These are phyloP conservation scores for Epichloe glyceriae DNA, from an alignment of 2,329 filamentous ascomycete genomes.

Conservation along the genomic window DNA sequence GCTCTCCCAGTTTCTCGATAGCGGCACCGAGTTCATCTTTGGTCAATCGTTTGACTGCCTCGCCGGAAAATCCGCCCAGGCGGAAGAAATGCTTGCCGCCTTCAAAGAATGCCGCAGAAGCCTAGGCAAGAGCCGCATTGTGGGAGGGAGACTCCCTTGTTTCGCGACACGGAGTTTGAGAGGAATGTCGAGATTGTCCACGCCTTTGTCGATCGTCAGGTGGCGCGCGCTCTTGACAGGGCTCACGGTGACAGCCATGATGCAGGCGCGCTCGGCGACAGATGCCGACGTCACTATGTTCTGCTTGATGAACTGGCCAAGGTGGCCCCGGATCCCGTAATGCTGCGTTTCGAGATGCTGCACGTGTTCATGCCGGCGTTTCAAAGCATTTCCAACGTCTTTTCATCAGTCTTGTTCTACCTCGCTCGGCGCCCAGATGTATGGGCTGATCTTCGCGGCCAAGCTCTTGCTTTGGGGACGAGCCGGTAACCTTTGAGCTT, in stretches of 20 bases:
- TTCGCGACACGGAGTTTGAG: neutral
- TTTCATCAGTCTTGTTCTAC: neutral
- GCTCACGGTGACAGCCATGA: neutral
- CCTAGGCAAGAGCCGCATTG: neutral
- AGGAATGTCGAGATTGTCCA: neutral
- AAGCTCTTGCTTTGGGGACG: neutral
- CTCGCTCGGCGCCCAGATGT: neutral
- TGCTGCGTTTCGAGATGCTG: slow-evolving; percentile 1
- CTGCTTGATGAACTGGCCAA: slow-evolving; percentile 3
- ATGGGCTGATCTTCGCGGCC: neutral
- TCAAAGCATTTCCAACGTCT: neutral
- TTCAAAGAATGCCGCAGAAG: neutral
- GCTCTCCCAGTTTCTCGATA: neutral
- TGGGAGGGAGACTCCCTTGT: neutral
- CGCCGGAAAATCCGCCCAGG: neutral
- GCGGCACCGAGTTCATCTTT: slow-evolving; percentile 3
- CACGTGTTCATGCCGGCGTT: slow-evolving; percentile 2
- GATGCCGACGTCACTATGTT: neutral
- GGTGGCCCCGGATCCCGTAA: neutral
- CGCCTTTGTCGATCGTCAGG: slow-evolving; percentile 3
- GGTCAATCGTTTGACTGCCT: slow-evolving; percentile 2
- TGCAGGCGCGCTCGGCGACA: neutral
- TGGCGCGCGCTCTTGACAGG: neutral
- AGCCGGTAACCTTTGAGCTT: neutral
- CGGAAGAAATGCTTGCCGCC: neutral